Percentiles rank a stretch among this genome's conserved stretches.
Conservation (phyloP, 192 early-diverging fungal genomes). For the Backusella australiensis region DNA sequence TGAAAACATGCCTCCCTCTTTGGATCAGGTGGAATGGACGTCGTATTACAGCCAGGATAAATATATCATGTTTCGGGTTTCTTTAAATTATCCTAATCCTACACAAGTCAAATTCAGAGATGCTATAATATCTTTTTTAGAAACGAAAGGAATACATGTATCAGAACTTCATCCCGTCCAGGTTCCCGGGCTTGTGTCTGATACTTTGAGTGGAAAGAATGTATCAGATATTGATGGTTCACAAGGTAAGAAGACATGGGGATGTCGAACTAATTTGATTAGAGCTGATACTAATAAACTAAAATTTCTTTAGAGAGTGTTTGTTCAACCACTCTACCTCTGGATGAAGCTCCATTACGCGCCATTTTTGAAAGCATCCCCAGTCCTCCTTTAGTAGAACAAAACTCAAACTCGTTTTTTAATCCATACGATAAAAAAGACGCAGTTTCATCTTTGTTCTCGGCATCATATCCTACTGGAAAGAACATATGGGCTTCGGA, state of each 20-base stretch:
- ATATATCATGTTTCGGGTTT: slow-evolving; percentile 8
- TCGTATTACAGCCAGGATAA: not conserved
- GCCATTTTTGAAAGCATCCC: slow-evolving; percentile 5
- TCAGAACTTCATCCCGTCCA: not conserved
- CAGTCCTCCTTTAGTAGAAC: not conserved
- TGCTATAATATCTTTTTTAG: not conserved
- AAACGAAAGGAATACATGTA: not conserved
- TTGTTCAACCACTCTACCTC: not conserved
- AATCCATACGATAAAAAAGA: not conserved
- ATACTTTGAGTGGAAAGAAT: not conserved
- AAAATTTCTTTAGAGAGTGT: not conserved
- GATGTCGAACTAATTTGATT: too few relatives aligned
- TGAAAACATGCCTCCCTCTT: not conserved
- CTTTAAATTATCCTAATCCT: not conserved
- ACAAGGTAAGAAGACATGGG: not conserved
- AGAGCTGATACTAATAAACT: not conserved
- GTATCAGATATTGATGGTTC: not conserved
- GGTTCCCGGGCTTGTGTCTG: not conserved
- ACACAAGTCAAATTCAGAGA: not conserved
- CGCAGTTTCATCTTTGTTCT: not conserved
- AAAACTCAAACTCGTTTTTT: not conserved
- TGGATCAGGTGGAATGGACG: not conserved
- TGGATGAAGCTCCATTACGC: not conserved
- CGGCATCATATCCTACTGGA: not conserved
- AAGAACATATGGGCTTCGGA: slow-evolving; percentile 15